A percentile compares a stretch with the other conserved stretches of the same genome.
These are phyloP conservation scores for Wickerhamiella shivajii DNA, from an alignment of 805 yeast genomes.

Conservation along the genomic window DNA sequence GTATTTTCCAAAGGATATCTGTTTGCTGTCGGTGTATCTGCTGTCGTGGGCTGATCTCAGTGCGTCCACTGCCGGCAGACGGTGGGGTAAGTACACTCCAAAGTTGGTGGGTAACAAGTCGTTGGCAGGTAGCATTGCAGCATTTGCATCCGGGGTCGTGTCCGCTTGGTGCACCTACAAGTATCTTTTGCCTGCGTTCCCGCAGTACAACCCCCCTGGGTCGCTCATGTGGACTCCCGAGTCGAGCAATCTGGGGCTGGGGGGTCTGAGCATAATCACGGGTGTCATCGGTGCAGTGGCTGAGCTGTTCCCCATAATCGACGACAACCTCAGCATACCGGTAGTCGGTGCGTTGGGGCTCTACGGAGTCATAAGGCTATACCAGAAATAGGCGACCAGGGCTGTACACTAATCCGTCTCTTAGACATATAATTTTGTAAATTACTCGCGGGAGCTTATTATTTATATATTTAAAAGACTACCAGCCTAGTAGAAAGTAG, in stretches of 20 bases:
- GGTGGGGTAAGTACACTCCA: conserved; percentile 72
- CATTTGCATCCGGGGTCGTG: conserved; percentile 55
- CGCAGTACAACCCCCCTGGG: conserved; percentile 39
- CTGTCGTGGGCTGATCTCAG: conserved; percentile 97
- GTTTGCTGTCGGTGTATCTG: conserved; percentile 58
- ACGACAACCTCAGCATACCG: conserved; percentile 92
- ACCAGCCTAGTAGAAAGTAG: conserved; percentile 86
- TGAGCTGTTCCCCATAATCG: conserved; percentile 74
- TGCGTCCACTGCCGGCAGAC: conserved; percentile 86
- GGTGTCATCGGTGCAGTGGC: conserved; percentile 78
- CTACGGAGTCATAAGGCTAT: conserved; percentile 30
- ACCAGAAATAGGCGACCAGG: too few relatives aligned
- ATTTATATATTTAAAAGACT: conserved; percentile 8
- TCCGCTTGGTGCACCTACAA: conserved; percentile 62
- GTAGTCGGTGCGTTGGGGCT: conserved; percentile 62
- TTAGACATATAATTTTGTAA: too few relatives aligned
- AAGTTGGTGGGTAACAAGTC: conserved; percentile 62
- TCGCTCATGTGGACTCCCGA: conserved; percentile 54
- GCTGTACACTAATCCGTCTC: too few relatives aligned
- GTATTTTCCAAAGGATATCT: conserved; percentile 65
- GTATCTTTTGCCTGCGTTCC: conserved; percentile 47
- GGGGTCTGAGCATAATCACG: conserved; percentile 39
- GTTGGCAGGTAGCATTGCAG: conserved; percentile 81
- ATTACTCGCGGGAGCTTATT: too few relatives aligned
- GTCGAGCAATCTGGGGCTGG: conserved; percentile 41